A percentile compares a stretch with the other conserved stretches of the same genome.
Conservation (phyloP, 2,329 filamentous ascomycete genomes). For the Fusarium fujikuroi region DNA sequence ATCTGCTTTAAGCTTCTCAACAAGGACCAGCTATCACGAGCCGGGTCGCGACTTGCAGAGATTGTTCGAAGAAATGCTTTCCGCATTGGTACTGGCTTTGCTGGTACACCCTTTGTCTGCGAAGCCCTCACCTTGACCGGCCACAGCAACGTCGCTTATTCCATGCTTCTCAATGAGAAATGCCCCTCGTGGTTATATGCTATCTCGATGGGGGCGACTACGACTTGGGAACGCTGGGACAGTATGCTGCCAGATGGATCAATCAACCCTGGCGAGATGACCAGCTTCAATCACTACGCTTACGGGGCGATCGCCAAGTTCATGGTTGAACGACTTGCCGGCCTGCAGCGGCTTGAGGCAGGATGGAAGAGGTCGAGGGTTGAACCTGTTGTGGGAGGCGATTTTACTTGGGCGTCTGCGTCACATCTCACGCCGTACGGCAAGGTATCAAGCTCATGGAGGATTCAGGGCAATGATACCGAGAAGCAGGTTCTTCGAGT, state of each 20-base stretch:
- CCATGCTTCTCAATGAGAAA: conserved; percentile 50
- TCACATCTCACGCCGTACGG: conserved; percentile 40
- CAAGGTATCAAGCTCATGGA: conserved; percentile 36
- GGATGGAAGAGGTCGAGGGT: conserved; percentile 42
- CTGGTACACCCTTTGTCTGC: conserved; percentile 53
- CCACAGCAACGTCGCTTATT: conserved; percentile 45
- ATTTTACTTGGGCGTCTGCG: conserved; percentile 34
- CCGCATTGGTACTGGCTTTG: conserved; percentile 44
- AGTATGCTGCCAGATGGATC: conserved; percentile 51
- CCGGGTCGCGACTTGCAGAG: conserved; percentile 24
- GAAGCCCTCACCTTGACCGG: conserved; percentile 35
- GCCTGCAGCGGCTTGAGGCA: conserved; percentile 31
- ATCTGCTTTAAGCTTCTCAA: conserved; percentile 39
- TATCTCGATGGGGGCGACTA: conserved; percentile 54
- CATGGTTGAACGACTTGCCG: conserved; percentile 46
- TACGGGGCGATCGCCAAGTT: conserved; percentile 54
- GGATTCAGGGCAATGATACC: conserved; percentile 18
- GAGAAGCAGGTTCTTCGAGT: neutral
- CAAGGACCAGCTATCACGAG: neutral
- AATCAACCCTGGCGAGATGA: conserved; percentile 55
- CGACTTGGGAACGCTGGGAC: conserved; percentile 58
- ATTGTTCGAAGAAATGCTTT: conserved; percentile 36
- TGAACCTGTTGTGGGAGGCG: conserved; percentile 30
- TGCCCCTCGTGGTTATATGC: conserved; percentile 54
- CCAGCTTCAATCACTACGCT: conserved; percentile 56